A percentile compares a stretch with the other conserved stretches of the same genome.
Conservation (phyloP, 2,329 filamentous ascomycete genomes). For the Fonsecaea pugnacius region DNA sequence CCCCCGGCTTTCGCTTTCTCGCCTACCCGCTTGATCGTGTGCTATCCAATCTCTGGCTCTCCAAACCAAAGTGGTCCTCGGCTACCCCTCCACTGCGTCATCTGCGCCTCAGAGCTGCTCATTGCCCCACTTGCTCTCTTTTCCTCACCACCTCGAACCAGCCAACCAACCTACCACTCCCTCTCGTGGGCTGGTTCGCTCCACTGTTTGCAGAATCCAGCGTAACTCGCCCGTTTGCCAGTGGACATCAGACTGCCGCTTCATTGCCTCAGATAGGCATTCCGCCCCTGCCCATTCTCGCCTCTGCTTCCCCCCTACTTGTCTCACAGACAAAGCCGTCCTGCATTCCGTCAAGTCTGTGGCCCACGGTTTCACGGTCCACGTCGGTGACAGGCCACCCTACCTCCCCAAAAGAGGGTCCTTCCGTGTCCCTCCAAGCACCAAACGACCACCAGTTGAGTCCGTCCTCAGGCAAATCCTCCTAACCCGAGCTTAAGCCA, state of each 20-base stretch:
- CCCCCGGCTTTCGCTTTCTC: conserved; percentile 3
- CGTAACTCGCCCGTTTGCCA: conserved; percentile 10
- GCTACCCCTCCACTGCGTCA: conserved; percentile 32
- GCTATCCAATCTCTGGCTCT: conserved; percentile 15
- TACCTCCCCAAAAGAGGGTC: conserved; percentile 22
- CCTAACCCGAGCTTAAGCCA: conserved; percentile 19
- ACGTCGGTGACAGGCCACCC: conserved; percentile 26
- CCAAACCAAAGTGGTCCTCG: conserved; percentile 12
- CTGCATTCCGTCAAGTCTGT: conserved; percentile 9
- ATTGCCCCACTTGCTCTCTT: conserved; percentile 18
- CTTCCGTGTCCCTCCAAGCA: conserved; percentile 24
- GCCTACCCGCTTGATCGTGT: conserved; percentile 17
- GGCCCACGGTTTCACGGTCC: conserved; percentile 18
- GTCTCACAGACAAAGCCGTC: background rate
- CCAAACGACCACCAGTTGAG: conserved; percentile 10
- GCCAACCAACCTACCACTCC: conserved; percentile 9
- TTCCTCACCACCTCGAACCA: conserved; percentile 5
- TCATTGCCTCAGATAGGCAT: conserved; percentile 22
- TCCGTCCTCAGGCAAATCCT: conserved; percentile 11
- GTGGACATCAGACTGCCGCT: conserved; percentile 6
- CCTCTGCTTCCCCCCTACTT: conserved; percentile 7
- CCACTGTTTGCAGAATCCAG: conserved; percentile 11
- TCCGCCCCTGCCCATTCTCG: conserved; percentile 15
- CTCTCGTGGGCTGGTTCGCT: conserved; percentile 23
- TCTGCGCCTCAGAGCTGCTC: conserved; percentile 21